Conservation (phyloP, 192 early-diverging fungal genomes). For the Spizellomyces sp. region DNA sequence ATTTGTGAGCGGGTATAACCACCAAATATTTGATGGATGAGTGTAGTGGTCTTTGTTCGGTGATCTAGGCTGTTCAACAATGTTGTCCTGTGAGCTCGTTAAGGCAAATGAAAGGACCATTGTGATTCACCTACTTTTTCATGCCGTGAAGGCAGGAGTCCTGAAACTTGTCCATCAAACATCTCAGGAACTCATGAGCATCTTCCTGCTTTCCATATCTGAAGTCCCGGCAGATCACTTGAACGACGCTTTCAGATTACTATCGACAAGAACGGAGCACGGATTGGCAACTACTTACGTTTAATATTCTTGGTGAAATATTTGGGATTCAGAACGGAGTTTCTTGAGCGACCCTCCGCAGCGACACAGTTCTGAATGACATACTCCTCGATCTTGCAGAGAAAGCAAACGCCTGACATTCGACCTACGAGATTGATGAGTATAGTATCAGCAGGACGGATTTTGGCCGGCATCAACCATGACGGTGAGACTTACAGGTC, state of each 20-base stretch:
- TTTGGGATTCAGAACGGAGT: background rate
- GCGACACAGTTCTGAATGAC: background rate
- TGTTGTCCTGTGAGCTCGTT: too few relatives aligned
- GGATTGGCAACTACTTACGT: background rate
- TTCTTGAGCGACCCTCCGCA: background rate
- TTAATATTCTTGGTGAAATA: background rate
- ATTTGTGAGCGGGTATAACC: constrained; percentile 6
- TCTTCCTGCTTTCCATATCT: background rate
- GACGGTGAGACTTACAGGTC: too few relatives aligned
- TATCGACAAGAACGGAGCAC: background rate
- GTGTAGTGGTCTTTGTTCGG: background rate
- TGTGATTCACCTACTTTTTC: background rate
- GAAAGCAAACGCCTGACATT: background rate
- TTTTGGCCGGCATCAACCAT: too few relatives aligned
- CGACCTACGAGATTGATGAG: background rate
- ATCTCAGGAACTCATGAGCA: background rate
- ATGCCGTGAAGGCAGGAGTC: background rate
- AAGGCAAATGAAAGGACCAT: too few relatives aligned
- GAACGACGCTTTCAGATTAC: background rate
- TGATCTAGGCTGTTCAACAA: background rate
- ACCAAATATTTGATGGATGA: constrained; percentile 2
- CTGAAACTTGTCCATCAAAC: background rate
- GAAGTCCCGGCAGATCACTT: background rate
- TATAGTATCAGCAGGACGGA: too few relatives aligned
- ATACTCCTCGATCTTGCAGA: background rate